Base-by-base conservation (phyloP, 257 asterid genomes). In the Nicotiana sylvestris region DNA sequence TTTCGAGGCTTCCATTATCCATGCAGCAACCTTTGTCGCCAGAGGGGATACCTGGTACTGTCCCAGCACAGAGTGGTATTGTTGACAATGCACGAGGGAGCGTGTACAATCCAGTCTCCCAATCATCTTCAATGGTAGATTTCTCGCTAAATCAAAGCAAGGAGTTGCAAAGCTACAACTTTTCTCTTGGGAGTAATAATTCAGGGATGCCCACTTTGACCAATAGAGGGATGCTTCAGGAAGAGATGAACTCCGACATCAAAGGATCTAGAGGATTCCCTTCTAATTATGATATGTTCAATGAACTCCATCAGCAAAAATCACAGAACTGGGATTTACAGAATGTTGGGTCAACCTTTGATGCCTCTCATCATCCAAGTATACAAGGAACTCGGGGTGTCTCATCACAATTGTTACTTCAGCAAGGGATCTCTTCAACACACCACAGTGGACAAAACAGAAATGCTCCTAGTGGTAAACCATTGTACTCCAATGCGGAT, bases 311-410 rank as follows among this genome's bases (percentile, higher is more conserved):
- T 82, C 96, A 83, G 70, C 88, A 83, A 27, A 82, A 92, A 84
- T 13, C 86, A 8, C 91, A 86, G 18, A 93, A 89, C 29, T 90
- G 94, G 97, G 87, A 87, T 32, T 56, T 85, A 87, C 97, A 83
- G 76, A 90, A 82, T 60, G 82, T 82, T 6, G 92, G 94, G 15
- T 56, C 91, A 37, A 83, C 81, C 70, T 87, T 86, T 46, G 91
- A 85, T 35, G 77, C 79, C 27, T 86, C 90, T 3, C 91, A 82
- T 43, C 90, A 76, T 62, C 83, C 85, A 62, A 72, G 86, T 46
- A 53, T 85, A 27, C 93, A 80, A 82, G 89, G 91, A 18, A 81
- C 70, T 35, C 10, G 88, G 46, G 89, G 85, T 81, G 84, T 83
- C 39, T 84, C 92, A 10, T 82, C 89, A 0, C 84, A 94, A 2